Evolutionary conservation across 2,329 filamentous ascomycete species (phyloP).

Genomic region (Xylariaceae sp.): DNA sequence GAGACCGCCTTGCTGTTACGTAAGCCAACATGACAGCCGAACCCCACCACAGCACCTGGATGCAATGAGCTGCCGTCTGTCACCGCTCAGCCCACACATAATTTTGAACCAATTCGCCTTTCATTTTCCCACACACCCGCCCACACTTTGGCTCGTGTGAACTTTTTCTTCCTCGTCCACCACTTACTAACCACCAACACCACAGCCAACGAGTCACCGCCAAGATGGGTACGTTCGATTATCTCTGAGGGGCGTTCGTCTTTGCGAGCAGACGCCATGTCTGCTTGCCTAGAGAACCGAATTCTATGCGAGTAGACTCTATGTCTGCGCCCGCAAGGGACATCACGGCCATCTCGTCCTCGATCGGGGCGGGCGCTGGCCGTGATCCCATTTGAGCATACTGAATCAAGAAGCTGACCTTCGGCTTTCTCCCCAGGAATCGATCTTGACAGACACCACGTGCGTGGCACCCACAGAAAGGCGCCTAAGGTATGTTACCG

Average conservation of each 20-base stretch:
- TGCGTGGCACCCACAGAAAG: slow-evolving; percentile 76
- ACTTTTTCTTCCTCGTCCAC: slow-evolving; percentile 19
- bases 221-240: slow-evolving; percentile 56
- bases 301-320: slow-evolving; percentile 16
- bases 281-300: background rate
- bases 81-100: slow-evolving; percentile 39
- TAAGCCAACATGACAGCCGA: no score
- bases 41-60: no score
- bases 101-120: slow-evolving; percentile 16
- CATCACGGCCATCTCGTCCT: slow-evolving; percentile 9
- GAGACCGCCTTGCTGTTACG: no score
- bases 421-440: slow-evolving; percentile 54
- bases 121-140: slow-evolving; percentile 13
- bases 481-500: slow-evolving; percentile 62
- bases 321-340: slow-evolving; percentile 16
- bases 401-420: slow-evolving; percentile 60
- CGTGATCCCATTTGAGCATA: slow-evolving; percentile 52
- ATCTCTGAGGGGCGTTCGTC: slow-evolving; percentile 41
- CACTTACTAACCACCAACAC: slow-evolving; percentile 36
- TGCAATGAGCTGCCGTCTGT: slow-evolving; percentile 37
- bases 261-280: slow-evolving; percentile 32
- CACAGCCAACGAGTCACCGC: slow-evolving; percentile 41
- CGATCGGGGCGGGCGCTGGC: background rate
- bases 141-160: background rate
- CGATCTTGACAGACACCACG: slow-evolving; percentile 68